Conservation (phyloP, 495 filamentous ascomycete genomes). For the Penicillium riverlandense region DNA sequence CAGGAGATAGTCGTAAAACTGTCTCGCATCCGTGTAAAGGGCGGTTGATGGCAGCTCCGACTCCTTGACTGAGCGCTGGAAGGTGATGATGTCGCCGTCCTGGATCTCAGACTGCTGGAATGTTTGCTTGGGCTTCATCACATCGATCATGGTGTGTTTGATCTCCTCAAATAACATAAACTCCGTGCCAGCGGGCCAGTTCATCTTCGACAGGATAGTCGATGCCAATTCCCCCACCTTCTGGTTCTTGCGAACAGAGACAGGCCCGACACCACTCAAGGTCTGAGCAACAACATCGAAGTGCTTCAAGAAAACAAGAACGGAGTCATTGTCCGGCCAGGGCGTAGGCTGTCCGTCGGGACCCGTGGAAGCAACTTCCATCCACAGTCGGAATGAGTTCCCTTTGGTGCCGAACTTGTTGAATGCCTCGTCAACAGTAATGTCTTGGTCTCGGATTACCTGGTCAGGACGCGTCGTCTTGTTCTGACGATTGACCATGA, state of each 20-base stretch:
- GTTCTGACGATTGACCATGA: conserved; percentile 98
- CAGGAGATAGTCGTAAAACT: conserved; percentile 87
- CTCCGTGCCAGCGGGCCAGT: conserved; percentile 63
- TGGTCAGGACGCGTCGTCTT: conserved; percentile 90
- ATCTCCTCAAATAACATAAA: conserved; percentile 89
- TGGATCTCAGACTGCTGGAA: conserved; percentile 89
- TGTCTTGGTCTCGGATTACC: conserved; percentile 66
- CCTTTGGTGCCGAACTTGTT: conserved; percentile 62
- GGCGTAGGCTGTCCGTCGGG: conserved; percentile 54
- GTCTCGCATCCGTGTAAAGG: conserved; percentile 58
- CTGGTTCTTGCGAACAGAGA: conserved; percentile 80
- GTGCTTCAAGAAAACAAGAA: conserved; percentile 87
- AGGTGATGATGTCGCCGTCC: conserved; percentile 95
- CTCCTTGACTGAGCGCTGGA: conserved; percentile 63
- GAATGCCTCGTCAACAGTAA: conserved; percentile 76
- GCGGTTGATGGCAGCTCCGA: conserved; percentile 46
- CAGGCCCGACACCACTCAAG: conserved; percentile 65
- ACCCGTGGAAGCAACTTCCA: conserved; percentile 62
- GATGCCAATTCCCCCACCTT: conserved; percentile 83
- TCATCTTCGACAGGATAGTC: conserved; percentile 74
- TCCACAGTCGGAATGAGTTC: conserved; percentile 74
- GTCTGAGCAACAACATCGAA: conserved; percentile 75
- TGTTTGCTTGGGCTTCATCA: conserved; percentile 83
- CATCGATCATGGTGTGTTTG: conserved; percentile 94
- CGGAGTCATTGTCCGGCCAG: conserved; percentile 60